These are phyloP conservation scores for Schizophyllum amplum DNA, from an alignment of 1,284 basidiomycete genomes.

Conservation along the genomic window DNA sequence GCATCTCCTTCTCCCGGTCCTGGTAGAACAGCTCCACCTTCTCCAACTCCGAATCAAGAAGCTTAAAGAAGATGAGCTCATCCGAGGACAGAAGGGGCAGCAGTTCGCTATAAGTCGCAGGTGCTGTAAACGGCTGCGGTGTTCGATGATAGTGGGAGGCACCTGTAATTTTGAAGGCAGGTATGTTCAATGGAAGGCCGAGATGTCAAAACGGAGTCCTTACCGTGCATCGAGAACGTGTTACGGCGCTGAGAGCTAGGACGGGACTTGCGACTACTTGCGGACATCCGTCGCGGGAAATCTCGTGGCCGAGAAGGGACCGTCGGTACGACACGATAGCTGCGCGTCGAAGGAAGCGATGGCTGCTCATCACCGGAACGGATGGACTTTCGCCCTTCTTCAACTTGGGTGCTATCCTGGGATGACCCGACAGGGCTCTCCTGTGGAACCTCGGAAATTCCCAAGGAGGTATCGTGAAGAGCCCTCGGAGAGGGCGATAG, in stretches of 20 bases:
- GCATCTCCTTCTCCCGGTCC: slow-evolving; percentile 65
- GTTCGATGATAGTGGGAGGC: neutral
- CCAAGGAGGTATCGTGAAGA: too few species aligned
- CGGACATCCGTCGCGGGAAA: neutral
- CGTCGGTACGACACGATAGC: neutral
- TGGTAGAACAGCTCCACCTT: slow-evolving; percentile 83
- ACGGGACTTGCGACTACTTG: neutral
- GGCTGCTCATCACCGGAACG: neutral
- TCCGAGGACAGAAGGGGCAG: slow-evolving; percentile 45
- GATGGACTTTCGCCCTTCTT: neutral
- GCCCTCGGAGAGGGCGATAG: neutral
- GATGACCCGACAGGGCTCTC: neutral
- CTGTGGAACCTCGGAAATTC: neutral
- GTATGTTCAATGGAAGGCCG: neutral
- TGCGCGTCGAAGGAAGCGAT: neutral
- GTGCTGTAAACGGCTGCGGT: slow-evolving; percentile 3
- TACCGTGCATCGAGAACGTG: neutral
- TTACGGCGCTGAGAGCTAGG: neutral
- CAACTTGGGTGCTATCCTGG: neutral
- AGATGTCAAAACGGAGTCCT: neutral
- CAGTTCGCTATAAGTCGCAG: slow-evolving; percentile 28
- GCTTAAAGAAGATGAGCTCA: slow-evolving; percentile 67
- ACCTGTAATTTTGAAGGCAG: too few species aligned
- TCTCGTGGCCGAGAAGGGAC: neutral
- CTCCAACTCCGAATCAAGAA: slow-evolving; percentile 67